These are phyloP conservation scores for Eucalyptus sideroxylon DNA, from an alignment of 345 rosid genomes.

Conservation along the genomic window DNA sequence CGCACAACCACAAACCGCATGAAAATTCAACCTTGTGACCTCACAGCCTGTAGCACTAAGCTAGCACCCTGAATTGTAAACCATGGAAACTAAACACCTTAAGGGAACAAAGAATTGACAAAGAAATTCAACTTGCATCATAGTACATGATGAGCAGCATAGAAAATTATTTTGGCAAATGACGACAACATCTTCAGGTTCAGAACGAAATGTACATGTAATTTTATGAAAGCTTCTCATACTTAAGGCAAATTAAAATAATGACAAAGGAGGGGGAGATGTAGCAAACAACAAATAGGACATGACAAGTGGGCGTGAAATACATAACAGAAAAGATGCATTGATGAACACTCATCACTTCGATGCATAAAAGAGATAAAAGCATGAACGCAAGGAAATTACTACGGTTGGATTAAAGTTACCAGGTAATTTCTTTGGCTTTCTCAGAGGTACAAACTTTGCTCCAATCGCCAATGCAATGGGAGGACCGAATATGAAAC, in stretches of 20 bases:
- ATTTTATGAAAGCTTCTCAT: not conserved
- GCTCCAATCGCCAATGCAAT: slow-evolving; percentile 98
- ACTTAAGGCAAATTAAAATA: not conserved
- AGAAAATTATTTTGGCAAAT: not conserved
- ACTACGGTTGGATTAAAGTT: not conserved
- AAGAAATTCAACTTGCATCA: not conserved
- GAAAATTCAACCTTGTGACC: not conserved
- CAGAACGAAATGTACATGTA: not conserved
- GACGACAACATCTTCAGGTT: not conserved
- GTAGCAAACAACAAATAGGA: not conserved
- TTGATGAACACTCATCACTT: not conserved
- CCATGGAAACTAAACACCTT: not conserved
- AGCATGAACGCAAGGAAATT: not conserved
- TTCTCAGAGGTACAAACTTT: slow-evolving; percentile 87
- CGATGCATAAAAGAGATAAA: not conserved
- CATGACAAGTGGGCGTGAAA: not conserved
- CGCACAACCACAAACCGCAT: not conserved
- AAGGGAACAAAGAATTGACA: not conserved
- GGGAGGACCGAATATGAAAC: slow-evolving; percentile 93
- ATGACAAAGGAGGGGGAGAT: not conserved
- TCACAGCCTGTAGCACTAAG: not conserved
- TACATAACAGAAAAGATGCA: not conserved
- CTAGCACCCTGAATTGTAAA: not conserved
- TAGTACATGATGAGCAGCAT: not conserved
- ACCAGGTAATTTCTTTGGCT: slow-evolving; percentile 94